Base-by-base conservation (phyloP, 768 basidiomycete genomes). In the Gymnopilus dilepis region DNA sequence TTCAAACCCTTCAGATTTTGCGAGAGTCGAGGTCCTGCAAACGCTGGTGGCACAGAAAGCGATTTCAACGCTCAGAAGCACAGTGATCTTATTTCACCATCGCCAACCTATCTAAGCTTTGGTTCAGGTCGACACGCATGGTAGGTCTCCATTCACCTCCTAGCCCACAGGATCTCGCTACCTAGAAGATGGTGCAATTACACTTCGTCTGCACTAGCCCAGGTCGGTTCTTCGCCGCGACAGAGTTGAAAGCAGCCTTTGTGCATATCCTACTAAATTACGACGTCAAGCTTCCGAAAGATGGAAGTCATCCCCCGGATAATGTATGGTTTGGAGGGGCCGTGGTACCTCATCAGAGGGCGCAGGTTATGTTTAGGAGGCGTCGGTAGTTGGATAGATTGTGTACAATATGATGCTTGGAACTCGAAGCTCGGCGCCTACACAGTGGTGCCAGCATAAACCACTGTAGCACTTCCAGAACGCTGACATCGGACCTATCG, bases 191-290 rank as follows among this genome's bases (percentile, higher is more conserved):
- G 40, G 6, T 41, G 40, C 19, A n/a, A 21, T 9, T 41, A 37
- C 9, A 37, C 34, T 11, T 15, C 34, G 40, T 47, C 24, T 13
- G 15, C 43, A 24, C 12, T 40, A 70, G 70, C 52, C 73, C 76
- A 26, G 74, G 78, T 22, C 73, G 81, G 1, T 80, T 81, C 70
- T 78, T 82, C 61, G 80, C 76, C 4, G 73, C 76, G 0, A 72
- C 63, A 11, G 77, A 78, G 59, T 55, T 84, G 47, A 82, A 83
- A 59, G 62, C 72, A 0, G 77, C 83, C 72, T 62, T 84, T 47
- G 79, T 80, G 0, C 72, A 81, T 34, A 62, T 81, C 31, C 59
- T 84, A 11, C 17, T 70, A 56, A 72, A 73, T 48, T 80, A 76
- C 62, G 78, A 78, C 58, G 63, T 80, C 28, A 77, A 77, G 65